Evolutionary conservation across 2,329 filamentous ascomycete genomes (phyloP), one percentile per base, ranked within the genome.

Genomic region (Penicillium nordicum): DNA sequence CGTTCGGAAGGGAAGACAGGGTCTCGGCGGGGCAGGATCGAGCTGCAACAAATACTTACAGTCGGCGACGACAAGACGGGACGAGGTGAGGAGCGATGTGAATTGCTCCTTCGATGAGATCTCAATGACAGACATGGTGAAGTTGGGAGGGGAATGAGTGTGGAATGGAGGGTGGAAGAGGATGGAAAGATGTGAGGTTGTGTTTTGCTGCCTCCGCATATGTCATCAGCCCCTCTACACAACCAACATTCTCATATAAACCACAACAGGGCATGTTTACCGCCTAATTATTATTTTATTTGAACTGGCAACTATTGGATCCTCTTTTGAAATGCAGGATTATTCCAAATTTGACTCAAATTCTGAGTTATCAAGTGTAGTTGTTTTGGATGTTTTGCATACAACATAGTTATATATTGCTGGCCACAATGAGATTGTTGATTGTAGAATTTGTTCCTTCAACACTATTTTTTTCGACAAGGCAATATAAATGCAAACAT

Each of bases 51-150:
- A 50, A 54, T 58, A 81, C 90, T 83, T 80, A 96, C 92, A 97
- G 77, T 96, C 90, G 69, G 88, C 87, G 53, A 97, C 87, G 41
- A 97, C 90, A 57, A 96, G 84, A 63, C 84, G 85, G 34, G 89
- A 92, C 53, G 82, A 85, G 59, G 83, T 82, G 59, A 96, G 81
- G 58, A 94, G 76, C 32, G 78, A 76, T 66, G 80, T 82, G 67
- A 95, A 88, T 69, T 93, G 86, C 67, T 79, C 78, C 14, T 82
- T 75, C 1, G 89, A 92, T 58, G 78, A 78, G 65, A 93, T 87
- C 12, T 78, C 67, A 51, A 79, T 67, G 52, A 74, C 72, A 37
- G 76, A 70, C 75, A 79, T 78, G 53, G 66, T 77, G 63, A 59
- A 55, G 58, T 45, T 60, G 62, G 37, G 59, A 53, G 51, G 47